Percentiles rank a stretch among this genome's conserved stretches.
Evolutionary conservation across 441 rosid genomes (phyloP).

Genomic region (Gossypium gossypioides): DNA sequence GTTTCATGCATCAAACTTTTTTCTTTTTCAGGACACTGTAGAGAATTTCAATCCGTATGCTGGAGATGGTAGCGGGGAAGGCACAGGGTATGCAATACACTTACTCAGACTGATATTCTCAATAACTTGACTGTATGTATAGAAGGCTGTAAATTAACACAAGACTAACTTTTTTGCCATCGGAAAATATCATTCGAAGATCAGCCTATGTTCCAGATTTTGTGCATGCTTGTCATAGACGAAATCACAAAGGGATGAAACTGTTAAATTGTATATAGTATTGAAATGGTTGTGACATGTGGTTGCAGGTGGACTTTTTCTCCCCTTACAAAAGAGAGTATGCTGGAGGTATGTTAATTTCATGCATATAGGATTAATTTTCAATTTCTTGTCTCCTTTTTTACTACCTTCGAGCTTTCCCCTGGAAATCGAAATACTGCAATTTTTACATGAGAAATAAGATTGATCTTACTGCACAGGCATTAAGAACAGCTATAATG

Average conservation of each 20-base stretch:
- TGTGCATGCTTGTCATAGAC: too few species aligned
- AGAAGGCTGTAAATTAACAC: not conserved
- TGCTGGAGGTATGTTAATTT: slow-evolving; percentile 49
- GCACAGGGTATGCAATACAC: slow-evolving; percentile 62
- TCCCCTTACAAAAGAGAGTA: slow-evolving; percentile 66
- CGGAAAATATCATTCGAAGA: not conserved
- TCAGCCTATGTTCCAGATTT: too few species aligned
- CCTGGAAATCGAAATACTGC: not conserved
- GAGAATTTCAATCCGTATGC: slow-evolving; percentile 70
- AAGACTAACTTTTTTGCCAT: not conserved
- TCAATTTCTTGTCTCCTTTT: not conserved
- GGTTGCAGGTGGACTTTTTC: slow-evolving; percentile 72
- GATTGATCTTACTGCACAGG: slow-evolving; percentile 29
- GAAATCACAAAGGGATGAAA: not conserved
- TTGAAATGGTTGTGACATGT: slow-evolving; percentile 14
- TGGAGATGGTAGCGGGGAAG: slow-evolving; percentile 52
- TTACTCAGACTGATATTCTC: not conserved
- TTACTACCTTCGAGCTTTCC: not conserved
- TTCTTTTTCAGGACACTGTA: slow-evolving; percentile 65
- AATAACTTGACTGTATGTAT: not conserved
- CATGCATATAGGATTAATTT: not conserved
- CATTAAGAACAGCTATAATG: slow-evolving; percentile 48
- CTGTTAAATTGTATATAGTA: not conserved
- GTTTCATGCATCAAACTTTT: slow-evolving; percentile 4
- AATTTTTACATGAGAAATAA: not conserved